Base-by-base conservation (phyloP, 257 asterid species). In the Avicennia marina region DNA sequence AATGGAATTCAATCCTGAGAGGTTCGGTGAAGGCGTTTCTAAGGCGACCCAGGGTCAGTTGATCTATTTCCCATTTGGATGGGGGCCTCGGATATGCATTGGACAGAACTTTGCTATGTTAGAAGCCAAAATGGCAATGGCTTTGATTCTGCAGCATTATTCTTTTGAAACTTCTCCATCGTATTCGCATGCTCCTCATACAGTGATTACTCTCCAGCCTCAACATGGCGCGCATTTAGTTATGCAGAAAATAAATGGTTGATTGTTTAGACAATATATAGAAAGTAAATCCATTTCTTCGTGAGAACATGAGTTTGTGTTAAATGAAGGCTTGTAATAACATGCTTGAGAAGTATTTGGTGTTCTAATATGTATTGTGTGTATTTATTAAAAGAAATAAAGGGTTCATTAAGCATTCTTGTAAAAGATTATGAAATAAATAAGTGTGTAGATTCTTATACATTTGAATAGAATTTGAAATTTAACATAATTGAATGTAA, bases 51-150 rank as follows among this genome's bases (percentile, higher is more conserved):
- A 60, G 4, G 81, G 74, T 0, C 63, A 60, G 7, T 42, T 39
- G 45, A 11, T 27, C 0, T 73, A 68, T 8, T 63, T 73, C 48
- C 89, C 94, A 0, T 84, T 84, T 13, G 75, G 84, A 0, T 52
- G 72, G 66, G 93, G 84, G 2, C 86, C 84, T 12, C 70, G 86
- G 20, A 53, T 78, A 4, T 83, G 93, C 77, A 68, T 80, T 4
- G 82, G 80, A 0, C 93, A 80, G 44, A 83, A 52, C 41, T 78
- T 83, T 8, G 84, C 86, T 0, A 45, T 81, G 72, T 29, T 76
- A 33, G 84, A 80, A 60, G 85, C 93, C 0, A 83, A 78, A 68
- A 64, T 83, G 64, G 88, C 71, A 0, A 0, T 81, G n/a, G 69
- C 77, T 2, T 66, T 74, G 79, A 71, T 80, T 7, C 41, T 84